These are phyloP conservation scores for Xylaria grammica DNA, from an alignment of 495 filamentous ascomycete species.

Conservation along the genomic window DNA sequence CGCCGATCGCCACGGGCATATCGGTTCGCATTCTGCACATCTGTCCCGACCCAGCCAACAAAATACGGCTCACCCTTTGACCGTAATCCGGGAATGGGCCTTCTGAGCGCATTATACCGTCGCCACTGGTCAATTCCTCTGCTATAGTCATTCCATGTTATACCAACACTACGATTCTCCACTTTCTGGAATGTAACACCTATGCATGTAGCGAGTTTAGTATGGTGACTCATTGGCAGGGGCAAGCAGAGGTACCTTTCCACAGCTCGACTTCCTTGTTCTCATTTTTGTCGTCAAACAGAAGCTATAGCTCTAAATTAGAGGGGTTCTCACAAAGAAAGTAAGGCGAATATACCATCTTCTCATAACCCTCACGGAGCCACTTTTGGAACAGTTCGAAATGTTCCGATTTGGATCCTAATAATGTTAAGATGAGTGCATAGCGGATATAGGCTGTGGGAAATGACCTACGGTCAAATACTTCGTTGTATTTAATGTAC, in stretches of 20 bases:
- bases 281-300: slow-evolving; percentile 1
- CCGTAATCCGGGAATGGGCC: background rate
- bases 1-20: background rate
- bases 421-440: too few relatives aligned
- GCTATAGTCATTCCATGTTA: background rate
- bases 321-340: background rate
- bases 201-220: background rate
- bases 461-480: background rate
- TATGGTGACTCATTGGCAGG: background rate
- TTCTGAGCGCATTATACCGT: slow-evolving; percentile 1
- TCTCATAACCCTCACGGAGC: too few relatives aligned
- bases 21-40: background rate
- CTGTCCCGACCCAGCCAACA: slow-evolving; percentile 3
- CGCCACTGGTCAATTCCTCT: slow-evolving; percentile 1
- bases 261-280: slow-evolving; percentile 2
- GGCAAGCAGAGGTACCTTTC: background rate
- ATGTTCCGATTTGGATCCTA: too few relatives aligned
- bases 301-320: background rate
- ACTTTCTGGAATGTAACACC: slow-evolving; percentile 6
- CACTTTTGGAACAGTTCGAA: too few relatives aligned
- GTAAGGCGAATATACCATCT: too few relatives aligned
- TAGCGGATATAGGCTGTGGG: background rate
- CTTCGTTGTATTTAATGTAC: slow-evolving; percentile 1
- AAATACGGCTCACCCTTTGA: background rate
- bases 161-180: background rate